Conservation (phyloP, 225 moss, liverwort and hornwort species). For the Straminergon stramineum region DNA sequence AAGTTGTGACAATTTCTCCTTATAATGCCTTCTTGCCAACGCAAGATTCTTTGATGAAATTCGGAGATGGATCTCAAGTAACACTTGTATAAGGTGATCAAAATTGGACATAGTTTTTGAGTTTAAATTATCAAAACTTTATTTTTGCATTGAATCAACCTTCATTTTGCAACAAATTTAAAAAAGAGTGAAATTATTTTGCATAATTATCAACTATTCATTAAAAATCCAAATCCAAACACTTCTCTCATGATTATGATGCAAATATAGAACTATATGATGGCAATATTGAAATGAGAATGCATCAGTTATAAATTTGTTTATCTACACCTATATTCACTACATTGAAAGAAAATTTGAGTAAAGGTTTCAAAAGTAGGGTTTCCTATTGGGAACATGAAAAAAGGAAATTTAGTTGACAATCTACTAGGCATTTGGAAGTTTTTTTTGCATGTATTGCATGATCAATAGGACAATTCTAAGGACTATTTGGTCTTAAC, state of each 20-base stretch:
- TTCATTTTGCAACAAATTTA: fast-evolving
- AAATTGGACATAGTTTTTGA: not conserved
- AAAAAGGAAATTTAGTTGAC: not conserved
- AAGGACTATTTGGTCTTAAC: fast-evolving
- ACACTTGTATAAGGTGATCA: not conserved
- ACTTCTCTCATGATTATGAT: too few relatives aligned
- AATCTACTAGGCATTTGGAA: not conserved
- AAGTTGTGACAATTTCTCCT: not conserved
- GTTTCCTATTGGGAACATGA: not conserved
- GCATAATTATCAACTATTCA: not conserved
- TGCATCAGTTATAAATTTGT: not conserved
- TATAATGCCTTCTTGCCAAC: not conserved
- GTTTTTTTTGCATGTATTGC: too few relatives aligned
- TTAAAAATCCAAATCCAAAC: not conserved
- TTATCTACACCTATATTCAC: too few relatives aligned
- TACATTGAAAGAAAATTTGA: not conserved
- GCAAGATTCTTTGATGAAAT: not conserved
- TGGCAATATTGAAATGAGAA: not conserved
- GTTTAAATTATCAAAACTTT: not conserved
- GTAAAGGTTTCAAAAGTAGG: not conserved
- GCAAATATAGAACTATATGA: not conserved
- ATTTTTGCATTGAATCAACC: not conserved
- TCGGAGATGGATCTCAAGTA: not conserved
- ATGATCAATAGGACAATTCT: too few relatives aligned
- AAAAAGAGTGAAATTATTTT: not conserved